Conservation (phyloP, 768 basidiomycete genomes). For the Tricholoma sp. region DNA sequence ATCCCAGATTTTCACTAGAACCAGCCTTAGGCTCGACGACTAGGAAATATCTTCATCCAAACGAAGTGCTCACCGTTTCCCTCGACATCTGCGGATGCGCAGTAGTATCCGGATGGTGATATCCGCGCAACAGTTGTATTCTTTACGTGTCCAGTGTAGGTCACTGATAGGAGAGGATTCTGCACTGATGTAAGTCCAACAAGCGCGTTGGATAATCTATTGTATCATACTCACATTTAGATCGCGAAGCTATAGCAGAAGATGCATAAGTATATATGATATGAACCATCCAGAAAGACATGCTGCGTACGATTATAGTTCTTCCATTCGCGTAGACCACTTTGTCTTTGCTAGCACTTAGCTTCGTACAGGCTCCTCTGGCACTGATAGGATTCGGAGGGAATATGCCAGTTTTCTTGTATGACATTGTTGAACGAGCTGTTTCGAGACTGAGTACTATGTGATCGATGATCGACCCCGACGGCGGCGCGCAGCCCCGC, state of each 20-base stretch:
- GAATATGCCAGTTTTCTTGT: conserved; percentile 43
- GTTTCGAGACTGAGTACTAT: too few species aligned
- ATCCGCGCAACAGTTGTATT: conserved; percentile 86
- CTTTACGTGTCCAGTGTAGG: conserved; percentile 79
- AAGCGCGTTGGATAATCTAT: background rate
- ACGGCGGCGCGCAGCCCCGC: too few species aligned
- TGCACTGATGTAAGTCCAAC: conserved; percentile 22
- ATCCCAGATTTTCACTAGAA: conserved; percentile 90
- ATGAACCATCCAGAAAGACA: background rate
- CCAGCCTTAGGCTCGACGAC: background rate
- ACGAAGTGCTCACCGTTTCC: conserved; percentile 60
- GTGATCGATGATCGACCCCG: too few species aligned
- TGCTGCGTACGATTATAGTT: conserved; percentile 69
- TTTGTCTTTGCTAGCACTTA: conserved; percentile 72
- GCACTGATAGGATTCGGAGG: conserved; percentile 68
- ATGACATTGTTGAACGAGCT: conserved; percentile 39
- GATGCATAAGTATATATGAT: background rate
- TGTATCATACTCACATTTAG: conserved; percentile 50
- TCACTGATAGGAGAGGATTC: conserved; percentile 60
- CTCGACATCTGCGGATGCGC: conserved; percentile 80
- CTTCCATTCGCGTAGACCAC: conserved; percentile 83
- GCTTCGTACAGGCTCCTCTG: conserved; percentile 67
- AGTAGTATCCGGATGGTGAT: conserved; percentile 93
- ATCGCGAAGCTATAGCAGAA: conserved; percentile 63
- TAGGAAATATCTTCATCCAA: background rate